Conservation (phyloP, 306 rosid species). For the Corylus avellana region DNA sequence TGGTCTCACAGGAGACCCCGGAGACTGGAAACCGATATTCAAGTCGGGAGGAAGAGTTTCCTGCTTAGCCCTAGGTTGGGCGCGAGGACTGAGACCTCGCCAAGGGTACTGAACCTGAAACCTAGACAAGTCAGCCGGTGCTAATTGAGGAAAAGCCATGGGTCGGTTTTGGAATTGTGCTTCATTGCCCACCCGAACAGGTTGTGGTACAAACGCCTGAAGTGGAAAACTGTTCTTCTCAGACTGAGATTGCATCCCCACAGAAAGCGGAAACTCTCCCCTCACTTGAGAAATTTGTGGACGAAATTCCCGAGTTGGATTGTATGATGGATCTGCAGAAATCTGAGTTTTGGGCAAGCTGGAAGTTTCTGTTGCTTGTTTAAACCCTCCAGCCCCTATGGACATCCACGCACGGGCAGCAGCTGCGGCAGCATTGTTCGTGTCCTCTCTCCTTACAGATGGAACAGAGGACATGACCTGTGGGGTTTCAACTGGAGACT, state of each 20-base stretch:
- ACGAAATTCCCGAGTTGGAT: slow-evolving; percentile 66
- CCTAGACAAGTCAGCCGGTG: slow-evolving; percentile 72
- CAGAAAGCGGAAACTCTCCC: slow-evolving; percentile 62
- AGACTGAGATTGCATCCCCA: slow-evolving; percentile 59
- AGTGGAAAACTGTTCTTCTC: slow-evolving; percentile 62
- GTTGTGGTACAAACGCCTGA: slow-evolving; percentile 65
- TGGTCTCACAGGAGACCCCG: slow-evolving; percentile 89
- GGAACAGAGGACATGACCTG: slow-evolving; percentile 51
- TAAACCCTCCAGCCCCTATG: slow-evolving; percentile 86
- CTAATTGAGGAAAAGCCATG: slow-evolving; percentile 68
- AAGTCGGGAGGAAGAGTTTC: slow-evolving; percentile 95
- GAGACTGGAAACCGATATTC: slow-evolving; percentile 92
- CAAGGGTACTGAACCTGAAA: slow-evolving; percentile 76
- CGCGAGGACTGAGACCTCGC: slow-evolving; percentile 61
- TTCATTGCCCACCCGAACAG: slow-evolving; percentile 46
- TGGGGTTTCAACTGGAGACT: slow-evolving; percentile 56
- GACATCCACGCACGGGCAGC: slow-evolving; percentile 99
- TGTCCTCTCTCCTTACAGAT: slow-evolving; percentile 58
- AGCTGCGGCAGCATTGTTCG: slow-evolving; percentile 74
- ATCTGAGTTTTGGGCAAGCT: slow-evolving; percentile 62
- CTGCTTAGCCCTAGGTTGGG: slow-evolving; percentile 75
- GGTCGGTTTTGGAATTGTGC: slow-evolving; percentile 69
- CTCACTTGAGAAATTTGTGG: slow-evolving; percentile 55
- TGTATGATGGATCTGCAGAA: slow-evolving; percentile 75
- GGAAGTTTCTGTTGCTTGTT: slow-evolving; percentile 64